Evolutionary conservation across 2,329 filamentous ascomycete genomes (phyloP), one percentile per base, ranked within the genome.

Genomic region (Fusarium marasasianum): DNA sequence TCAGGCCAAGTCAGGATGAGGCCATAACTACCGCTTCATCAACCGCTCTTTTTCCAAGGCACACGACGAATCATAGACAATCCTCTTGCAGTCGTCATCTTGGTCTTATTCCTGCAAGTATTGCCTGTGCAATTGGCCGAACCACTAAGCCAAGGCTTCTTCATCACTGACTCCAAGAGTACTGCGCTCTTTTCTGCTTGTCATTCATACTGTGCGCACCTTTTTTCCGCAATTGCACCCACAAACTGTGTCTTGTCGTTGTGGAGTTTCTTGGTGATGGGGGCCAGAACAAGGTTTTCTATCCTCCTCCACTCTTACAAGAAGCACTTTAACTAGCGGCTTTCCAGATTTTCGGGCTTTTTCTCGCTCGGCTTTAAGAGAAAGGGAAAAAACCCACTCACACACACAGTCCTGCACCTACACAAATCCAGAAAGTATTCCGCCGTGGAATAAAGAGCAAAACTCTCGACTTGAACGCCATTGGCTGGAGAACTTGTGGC

Each of bases 141-240:
- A 35, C 12, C n/a, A 35, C 13, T 31, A 26, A 63, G 63, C 71
- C 71, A 74, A 60, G 68, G 44, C 41, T 41, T 50, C 26, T 45
- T 61, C 37, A 26, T 62, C 45, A 56, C 40, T n/a, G 31, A 56
- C 57, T 31, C 62, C 43, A 64, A 38, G 26, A 41, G 20, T 56
- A 24, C 18, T 63, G 57, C 12, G 22, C 38, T 58, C 40, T 59
- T 55, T 48, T 40, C 44, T 44, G 14, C 22, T 37, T 33, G 29
- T 72, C 43, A 29, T 53, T 65, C 72, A 65, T 76, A 75, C 72
- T 73, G 74, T 76, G 66, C 59, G 63, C 58, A 69, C 47, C 58
- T 55, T 71, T 67, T 33, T 68, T 26, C 53, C 33, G 37, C 24
- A 38, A n/a, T 38, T 17, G 43, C 54, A 60, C 41, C 38, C 29